Base-by-base conservation (phyloP, 1,284 basidiomycete genomes). In the Tilletia walkeri region DNA sequence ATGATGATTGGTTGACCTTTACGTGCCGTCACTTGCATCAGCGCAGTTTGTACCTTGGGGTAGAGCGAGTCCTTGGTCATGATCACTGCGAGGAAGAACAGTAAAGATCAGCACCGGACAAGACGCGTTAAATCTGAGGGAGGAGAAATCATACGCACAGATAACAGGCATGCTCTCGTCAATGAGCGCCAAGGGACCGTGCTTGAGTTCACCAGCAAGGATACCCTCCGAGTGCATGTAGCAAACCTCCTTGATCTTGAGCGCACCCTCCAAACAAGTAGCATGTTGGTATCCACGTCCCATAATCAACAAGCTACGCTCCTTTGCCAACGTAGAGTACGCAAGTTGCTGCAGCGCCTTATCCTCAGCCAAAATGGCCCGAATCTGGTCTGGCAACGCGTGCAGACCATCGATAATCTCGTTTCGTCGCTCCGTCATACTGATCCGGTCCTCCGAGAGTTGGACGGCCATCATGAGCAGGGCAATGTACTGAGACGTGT, bases 1-100 rank as follows among this genome's bases (percentile, higher is more conserved):
- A 99, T 89, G 74, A 99, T 91, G 85, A 99, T 84, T 0, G 94
- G 94, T 80, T 92, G 90, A 69, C 95, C 96, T 86, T 95, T 97
- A 84, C 95, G 91, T 50, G 95, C 95, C 10, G 92, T 95, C 85
- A 99, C 95, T 86, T 99, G 95, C 68, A 93, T 87, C 78, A 96
- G 92, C 39, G 96, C 96, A 18, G 91, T 92, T 84, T 96, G 93
- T 67, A 97, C 95, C 88, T 99, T 99, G 82, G 95, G 94, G 86
- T 98, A 99, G 66, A 98, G 87, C 70, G 94, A 95, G 86, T 99
- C 96, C 81, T 93, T 92, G 61, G 96, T 99, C 95, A 98, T 98
- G 87, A 99, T 90, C 86, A 99, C 92, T 86, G 97, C 94, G 49
- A 73, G n/a, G 48, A 65, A 36, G 49, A 34, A 63, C 59, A 48